Evolutionary conservation across 2,329 filamentous ascomycete genomes (phyloP), one percentile per base, ranked within the genome.

Genomic region (Epichloe brachyelytri): DNA sequence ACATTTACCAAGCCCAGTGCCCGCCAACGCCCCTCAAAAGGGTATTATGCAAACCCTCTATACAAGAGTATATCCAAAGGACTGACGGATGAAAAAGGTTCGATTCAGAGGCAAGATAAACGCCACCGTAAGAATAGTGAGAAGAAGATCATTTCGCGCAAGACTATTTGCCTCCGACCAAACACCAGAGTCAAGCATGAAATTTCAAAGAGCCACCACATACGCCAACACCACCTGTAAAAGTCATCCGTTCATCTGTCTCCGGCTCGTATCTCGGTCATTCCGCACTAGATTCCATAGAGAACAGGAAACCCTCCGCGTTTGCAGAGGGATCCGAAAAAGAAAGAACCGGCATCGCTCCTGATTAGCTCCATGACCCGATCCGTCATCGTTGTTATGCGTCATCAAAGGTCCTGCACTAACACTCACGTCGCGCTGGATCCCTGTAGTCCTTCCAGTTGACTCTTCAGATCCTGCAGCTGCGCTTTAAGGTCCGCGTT

Each of bases 401-500:
- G 5, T 33, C 26, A 11, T 11, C 14, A 8, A 30, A 30, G 30
- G 30, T 11, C 30, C 30, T 30, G 30, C 8, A 11, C 10, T 2
- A 30, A 30, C 30, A 4, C 10, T 30, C 30, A 30, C 7, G 30
- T 41, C 33, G 34, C 43, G 7, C 26, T 36, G 26, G 20, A 20
- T 19, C 19, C 30, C 22, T 44, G 46, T 19, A 51, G 47, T 46
- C 60, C 61, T 44, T 65, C 62, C 34, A 70, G 52, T 44, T 62
- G 61, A 36, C 54, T 58, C 53, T 60, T 68, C 26, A 69, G 51
- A 48, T 61, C 58, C 17, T 61, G 54, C 17, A 87, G 61, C 63
- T 79, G 81, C 58, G 76, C 77, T 62, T 87, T 85, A 15, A 85
- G 79, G 51, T 77, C 75, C 22, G 77, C 76, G 14, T 89, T 78